These are phyloP conservation scores for Flaveria robusta DNA, from an alignment of 129 eudicot species.

Conservation along the genomic window DNA sequence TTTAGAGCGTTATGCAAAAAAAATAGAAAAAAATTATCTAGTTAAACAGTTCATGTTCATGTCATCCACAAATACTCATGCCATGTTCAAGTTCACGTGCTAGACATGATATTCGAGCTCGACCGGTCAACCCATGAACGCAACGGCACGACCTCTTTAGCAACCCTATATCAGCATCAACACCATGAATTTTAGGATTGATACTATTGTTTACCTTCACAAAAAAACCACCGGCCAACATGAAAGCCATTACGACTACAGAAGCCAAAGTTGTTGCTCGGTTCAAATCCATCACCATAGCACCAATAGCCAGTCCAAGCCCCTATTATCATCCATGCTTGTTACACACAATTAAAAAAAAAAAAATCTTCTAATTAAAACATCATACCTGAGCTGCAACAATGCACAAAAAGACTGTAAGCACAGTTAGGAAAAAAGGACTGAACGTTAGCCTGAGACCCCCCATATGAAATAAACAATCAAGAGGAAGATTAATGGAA, in stretches of 20 bases:
- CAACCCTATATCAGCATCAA: too few relatives aligned
- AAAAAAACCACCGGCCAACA: conserved; percentile 92
- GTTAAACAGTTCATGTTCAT: too few relatives aligned
- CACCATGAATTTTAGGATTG: too few relatives aligned
- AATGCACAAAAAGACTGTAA: conserved; percentile 78
- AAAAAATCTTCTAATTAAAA: not conserved
- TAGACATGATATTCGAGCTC: too few relatives aligned
- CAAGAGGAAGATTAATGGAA: conserved; percentile 69
- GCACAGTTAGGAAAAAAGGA: conserved; percentile 70
- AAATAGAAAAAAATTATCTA: too few relatives aligned
- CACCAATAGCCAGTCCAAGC: conserved; percentile 90
- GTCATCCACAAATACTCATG: too few relatives aligned
- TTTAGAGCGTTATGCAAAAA: too few relatives aligned
- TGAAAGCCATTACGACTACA: conserved; percentile 94
- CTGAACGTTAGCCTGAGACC: conserved; percentile 56
- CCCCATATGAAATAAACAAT: conserved; percentile 93
- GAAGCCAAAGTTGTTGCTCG: conserved; percentile 86
- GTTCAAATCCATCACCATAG: conserved; percentile 76
- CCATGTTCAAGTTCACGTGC: too few relatives aligned
- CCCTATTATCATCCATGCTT: conserved; percentile 54
- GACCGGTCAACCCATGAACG: too few relatives aligned
- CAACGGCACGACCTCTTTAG: not conserved
- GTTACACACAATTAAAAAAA: not conserved
- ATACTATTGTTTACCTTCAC: conserved; percentile 54
- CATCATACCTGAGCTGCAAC: conserved; percentile 83